These are phyloP conservation scores for Protomyces gravidus DNA, from an alignment of 1,139 yeast genomes.

Conservation along the genomic window DNA sequence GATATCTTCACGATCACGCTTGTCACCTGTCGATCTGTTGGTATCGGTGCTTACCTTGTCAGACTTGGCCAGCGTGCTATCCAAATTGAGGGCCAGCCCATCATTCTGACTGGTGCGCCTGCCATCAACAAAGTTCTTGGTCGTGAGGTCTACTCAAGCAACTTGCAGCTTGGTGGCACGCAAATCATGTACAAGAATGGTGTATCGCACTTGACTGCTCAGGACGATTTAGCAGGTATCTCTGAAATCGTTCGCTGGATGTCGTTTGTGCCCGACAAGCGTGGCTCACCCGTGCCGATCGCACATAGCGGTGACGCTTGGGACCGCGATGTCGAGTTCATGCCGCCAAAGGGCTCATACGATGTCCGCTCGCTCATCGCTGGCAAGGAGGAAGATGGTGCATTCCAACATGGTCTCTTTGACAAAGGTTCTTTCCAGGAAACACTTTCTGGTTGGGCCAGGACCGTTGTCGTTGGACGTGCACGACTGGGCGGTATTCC, in stretches of 20 bases:
- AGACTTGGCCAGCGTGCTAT: conserved; percentile 98
- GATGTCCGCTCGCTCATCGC: conserved; percentile 95
- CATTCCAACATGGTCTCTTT: conserved; percentile 78
- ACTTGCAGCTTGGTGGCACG: conserved; percentile 97
- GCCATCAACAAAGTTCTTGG: conserved; percentile 95
- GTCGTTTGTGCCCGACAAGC: conserved; percentile 89
- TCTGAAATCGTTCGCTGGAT: conserved; percentile 92
- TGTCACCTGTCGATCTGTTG: conserved; percentile 97
- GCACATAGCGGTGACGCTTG: conserved; percentile 71
- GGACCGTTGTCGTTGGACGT: conserved; percentile 96
- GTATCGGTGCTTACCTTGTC: conserved; percentile 97
- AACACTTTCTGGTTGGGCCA: conserved; percentile 98
- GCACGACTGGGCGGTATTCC: conserved; percentile 99
- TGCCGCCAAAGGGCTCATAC: conserved; percentile 70
- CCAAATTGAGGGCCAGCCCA: conserved; percentile 98
- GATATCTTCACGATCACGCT: conserved; percentile 93
- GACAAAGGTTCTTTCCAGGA: conserved; percentile 92
- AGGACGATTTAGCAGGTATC: conserved; percentile 94
- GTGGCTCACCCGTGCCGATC: conserved; percentile 87
- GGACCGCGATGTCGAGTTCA: conserved; percentile 87
- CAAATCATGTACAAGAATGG: conserved; percentile 98
- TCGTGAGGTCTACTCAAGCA: conserved; percentile 93
- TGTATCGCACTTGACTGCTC: conserved; percentile 93
- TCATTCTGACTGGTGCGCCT: conserved; percentile 97
- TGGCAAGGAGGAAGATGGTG: conserved; percentile 64